These are phyloP conservation scores for Cicer pinnatifidum DNA, from an alignment of 306 rosid genomes.

Conservation along the genomic window DNA sequence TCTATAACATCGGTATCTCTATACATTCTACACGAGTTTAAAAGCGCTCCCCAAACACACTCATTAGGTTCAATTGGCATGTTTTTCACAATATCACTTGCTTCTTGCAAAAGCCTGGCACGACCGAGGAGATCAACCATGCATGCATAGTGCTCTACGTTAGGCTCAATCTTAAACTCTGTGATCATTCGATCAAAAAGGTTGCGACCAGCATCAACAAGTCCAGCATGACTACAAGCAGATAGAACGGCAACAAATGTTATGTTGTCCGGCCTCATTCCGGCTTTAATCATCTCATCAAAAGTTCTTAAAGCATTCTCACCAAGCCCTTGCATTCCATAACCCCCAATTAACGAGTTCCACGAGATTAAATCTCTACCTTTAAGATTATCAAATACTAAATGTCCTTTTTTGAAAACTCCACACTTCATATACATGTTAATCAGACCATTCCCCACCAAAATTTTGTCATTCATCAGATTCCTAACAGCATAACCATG, in stretches of 20 bases:
- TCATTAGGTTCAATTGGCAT: constrained; percentile 82
- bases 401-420: constrained; percentile 61
- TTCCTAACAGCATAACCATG: constrained; percentile 67
- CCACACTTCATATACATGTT: constrained; percentile 87
- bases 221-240: constrained; percentile 86
- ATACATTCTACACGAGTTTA: constrained; percentile 75
- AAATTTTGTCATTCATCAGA: constrained; percentile 61
- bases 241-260: constrained; percentile 74
- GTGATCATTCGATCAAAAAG: constrained; percentile 59
- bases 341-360: constrained; percentile 82
- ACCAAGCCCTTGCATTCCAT: constrained; percentile 85
- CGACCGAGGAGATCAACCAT: constrained; percentile 86
- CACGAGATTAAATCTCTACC: constrained; percentile 72
- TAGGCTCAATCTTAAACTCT: constrained; percentile 64
- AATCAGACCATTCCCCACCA: constrained; percentile 80
- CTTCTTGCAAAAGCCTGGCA: constrained; percentile 79
- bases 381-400: constrained; percentile 59
- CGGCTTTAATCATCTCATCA: constrained; percentile 58
- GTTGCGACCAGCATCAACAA: constrained; percentile 61
- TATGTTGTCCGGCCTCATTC: constrained; percentile 68
- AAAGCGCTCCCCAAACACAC: constrained; percentile 77
- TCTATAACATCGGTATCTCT: constrained; percentile 60
- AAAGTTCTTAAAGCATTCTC: constrained; percentile 66
- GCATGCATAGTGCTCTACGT: constrained; percentile 83
- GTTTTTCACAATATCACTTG: constrained; percentile 60